Percentiles rank a stretch among this genome's conserved stretches.
These are phyloP conservation scores for Hirschfeldia incana DNA, from an alignment of 345 rosid genomes.

Conservation along the genomic window DNA sequence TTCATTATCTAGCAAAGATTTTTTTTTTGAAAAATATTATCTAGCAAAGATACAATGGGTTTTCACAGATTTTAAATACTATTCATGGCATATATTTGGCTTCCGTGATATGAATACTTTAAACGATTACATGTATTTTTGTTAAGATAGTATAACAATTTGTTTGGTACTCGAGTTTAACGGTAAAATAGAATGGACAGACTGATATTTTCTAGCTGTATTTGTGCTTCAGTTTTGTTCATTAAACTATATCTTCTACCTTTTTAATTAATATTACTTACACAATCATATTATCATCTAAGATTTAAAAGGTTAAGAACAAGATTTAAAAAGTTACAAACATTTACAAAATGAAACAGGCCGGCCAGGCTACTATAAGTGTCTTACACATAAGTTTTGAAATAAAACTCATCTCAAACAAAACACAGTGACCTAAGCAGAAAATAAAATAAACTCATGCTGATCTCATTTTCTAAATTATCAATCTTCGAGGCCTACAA, in stretches of 20 bases:
- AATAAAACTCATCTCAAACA: background rate
- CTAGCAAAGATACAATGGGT: background rate
- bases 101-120: background rate
- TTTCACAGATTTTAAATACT: background rate
- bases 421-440: background rate
- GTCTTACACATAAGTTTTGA: background rate
- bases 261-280: too few relatives aligned
- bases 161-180: background rate
- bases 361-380: background rate
- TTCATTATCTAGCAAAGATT: background rate
- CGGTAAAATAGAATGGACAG: background rate
- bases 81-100: background rate
- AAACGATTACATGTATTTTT: background rate
- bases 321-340: background rate
- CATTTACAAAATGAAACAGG: background rate
- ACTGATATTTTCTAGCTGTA: background rate
- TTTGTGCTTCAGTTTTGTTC: background rate
- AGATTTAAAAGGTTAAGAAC: background rate
- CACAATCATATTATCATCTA: background rate
- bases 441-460: background rate
- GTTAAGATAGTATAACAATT: background rate
- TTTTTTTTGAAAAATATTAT: background rate
- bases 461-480: background rate
- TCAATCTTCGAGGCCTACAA: slow-evolving; percentile 4
- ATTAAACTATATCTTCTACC: background rate